phyloP scores from a whole-genome alignment of 108 stramenopile genomes.

The Epipyxis sp. region DNA sequence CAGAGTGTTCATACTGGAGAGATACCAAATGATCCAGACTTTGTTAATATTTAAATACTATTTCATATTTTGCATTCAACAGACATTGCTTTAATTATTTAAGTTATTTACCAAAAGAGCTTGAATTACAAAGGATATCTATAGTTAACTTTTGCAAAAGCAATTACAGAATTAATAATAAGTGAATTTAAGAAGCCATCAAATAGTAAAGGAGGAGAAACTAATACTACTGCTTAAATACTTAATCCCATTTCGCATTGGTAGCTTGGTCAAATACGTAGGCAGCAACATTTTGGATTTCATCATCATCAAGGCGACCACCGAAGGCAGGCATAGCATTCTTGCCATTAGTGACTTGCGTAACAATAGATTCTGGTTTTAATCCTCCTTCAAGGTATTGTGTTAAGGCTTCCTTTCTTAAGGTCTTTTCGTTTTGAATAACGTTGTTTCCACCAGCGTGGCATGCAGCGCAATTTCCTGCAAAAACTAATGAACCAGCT shows the following conservation, averaged over 20 bases:
- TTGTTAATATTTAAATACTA: too few relatives aligned
- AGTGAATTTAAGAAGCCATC: too few relatives aligned
- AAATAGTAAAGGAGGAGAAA: too few relatives aligned
- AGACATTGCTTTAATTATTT: too few relatives aligned
- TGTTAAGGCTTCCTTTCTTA: constrained; percentile 83
- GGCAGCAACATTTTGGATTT: constrained; percentile 79
- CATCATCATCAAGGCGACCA: constrained; percentile 79
- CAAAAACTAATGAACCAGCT: constrained; percentile 78
- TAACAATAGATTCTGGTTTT: constrained; percentile 71
- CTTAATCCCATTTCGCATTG: constrained; percentile 36
- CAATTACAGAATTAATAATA: too few relatives aligned
- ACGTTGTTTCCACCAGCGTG: constrained; percentile 90
- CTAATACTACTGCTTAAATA: too few relatives aligned
- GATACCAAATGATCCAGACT: too few relatives aligned
- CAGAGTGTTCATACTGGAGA: too few relatives aligned
- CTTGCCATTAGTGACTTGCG: constrained; percentile 89
- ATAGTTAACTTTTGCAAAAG: too few relatives aligned
- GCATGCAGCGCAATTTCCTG: constrained; percentile 89
- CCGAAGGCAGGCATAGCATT: constrained; percentile 94
- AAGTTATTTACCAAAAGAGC: too few relatives aligned
- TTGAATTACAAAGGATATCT: too few relatives aligned
- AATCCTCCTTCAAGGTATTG: constrained; percentile 78
- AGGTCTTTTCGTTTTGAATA: constrained; percentile 87
- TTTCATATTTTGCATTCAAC: too few relatives aligned
- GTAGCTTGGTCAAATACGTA: constrained; percentile 68